Evolutionary conservation across 192 early-diverging fungal species (phyloP), one percentile per base, ranked within the genome.

Genomic region (Spizellomyces punctatus): DNA sequence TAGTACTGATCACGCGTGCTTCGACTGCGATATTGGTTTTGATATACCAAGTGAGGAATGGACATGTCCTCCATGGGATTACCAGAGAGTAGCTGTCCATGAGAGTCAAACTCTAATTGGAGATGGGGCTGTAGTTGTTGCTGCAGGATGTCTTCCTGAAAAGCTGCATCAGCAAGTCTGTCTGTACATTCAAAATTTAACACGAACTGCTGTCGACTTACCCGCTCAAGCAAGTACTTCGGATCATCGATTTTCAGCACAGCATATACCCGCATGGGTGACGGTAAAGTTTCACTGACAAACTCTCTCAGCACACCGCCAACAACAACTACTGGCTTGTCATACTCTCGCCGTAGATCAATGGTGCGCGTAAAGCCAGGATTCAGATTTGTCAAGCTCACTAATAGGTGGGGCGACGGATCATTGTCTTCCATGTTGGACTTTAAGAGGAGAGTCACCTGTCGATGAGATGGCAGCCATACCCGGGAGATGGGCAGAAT

Each of bases 51-150:
- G 50, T 54, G 12, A 19, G 50, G 50, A 19, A 54, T 54, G 50
- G 50, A 54, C 14, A 54, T 12, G 50, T 19, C 14, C 17, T 54
- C 50, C 12, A 54, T 54, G 0, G 50, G 50, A 54, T 12, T 12
- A 19, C 50, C 50, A 36, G 27, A 36, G 50, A 54, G 50, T n/a
- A 54, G 50, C 50, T 54, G 50, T 19, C 50, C 50, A 54, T 54
- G 14, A 54, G 50, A 19, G 50, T 54, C 50, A 54, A 54, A 54
- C 2, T 54, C 50, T 2, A 54, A 19, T 2, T 54, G 12, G 14
- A 54, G 17, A 54, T 54, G 50, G 50, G 50, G 17, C 4, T 54
- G 50, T 4, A 19, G 14, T 54, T 12, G 50, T 4, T 19, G 50
- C 14, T 19, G 50, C 4, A 19, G 0, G 27, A 36, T 36, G 27